Evolutionary conservation across 2,329 filamentous ascomycete species (phyloP), one percentile per base, ranked within the genome.

Genomic region (Hypoxylon sp.): DNA sequence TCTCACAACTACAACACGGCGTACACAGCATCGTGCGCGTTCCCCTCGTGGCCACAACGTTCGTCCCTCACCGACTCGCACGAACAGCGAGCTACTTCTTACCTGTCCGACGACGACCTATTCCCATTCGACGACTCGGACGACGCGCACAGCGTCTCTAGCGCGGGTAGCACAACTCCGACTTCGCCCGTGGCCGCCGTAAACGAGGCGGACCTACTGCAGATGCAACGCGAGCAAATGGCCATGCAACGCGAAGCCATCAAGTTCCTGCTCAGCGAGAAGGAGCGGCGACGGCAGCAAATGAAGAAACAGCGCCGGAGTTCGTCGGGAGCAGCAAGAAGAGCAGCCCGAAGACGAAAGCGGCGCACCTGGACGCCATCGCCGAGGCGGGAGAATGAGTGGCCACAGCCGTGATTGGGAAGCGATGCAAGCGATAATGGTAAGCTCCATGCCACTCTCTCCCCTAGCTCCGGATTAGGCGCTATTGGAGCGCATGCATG

Each of bases 61-160:
- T 77, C 78, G 0, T 81, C 80, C 2, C 77, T 83, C 26, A 75
- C 71, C 64, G 69, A 73, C 39, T 42, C 70, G 46, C 65, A 66
- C 66, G 78, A 82, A 51, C 79, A 82, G 71, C 83, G 84, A 66
- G 84, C 86, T 17, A 85, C 85, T 2, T 87, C 86, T 0, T 88
- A 84, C 78, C 82, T 90, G 70, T 89, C 87, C 46, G 88, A 91
- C 81, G 88, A 90, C 79, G 88, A 90, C 73, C 85, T 90, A 61
- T 86, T 88, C 78, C 82, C 86, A 63, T 79, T 82, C 76, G 82
- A 84, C 72, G 69, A 82, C 71, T 84, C 87, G 72, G 84, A 87
- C 73, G 84, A 87, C 74, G 73, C 79, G 67, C 81, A 78, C 78
- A 85, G 83, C 78, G 78, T 84, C 57, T 83, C 81, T 50, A 80